A percentile compares a stretch with the other conserved stretches of the same genome.
Conservation (phyloP, 768 basidiomycete genomes). For the Brasilioporus rufonigricans region DNA sequence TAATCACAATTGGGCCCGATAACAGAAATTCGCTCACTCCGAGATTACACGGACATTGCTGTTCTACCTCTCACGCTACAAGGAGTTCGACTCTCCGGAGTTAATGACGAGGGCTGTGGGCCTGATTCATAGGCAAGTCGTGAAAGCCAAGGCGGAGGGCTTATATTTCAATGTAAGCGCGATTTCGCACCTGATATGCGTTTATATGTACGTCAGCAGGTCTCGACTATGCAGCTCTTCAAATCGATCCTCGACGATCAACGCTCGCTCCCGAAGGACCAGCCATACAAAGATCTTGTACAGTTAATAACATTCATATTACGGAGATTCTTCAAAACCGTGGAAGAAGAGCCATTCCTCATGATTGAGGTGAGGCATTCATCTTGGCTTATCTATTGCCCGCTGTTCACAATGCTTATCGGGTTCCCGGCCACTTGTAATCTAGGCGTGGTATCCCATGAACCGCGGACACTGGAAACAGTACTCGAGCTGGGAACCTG, state of each 20-base stretch:
- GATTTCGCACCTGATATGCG: background rate
- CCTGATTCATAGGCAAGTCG: conserved; percentile 86
- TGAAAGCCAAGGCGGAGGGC: conserved; percentile 89
- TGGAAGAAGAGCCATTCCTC: conserved; percentile 81
- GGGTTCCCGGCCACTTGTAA: conserved; percentile 1
- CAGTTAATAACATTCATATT: conserved; percentile 83
- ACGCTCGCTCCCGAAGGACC: conserved; percentile 72
- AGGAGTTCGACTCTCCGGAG: conserved; percentile 71
- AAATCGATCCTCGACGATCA: conserved; percentile 81
- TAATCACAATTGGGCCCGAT: conserved; percentile 18
- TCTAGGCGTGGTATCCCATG: conserved; percentile 85
- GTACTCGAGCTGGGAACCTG: conserved; percentile 74
- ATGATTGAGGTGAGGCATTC: conserved; percentile 73
- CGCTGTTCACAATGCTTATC: conserved; percentile 21
- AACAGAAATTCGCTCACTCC: conserved; percentile 85
- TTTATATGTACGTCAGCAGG: conserved; percentile 48
- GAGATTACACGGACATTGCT: conserved; percentile 84
- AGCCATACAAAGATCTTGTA: conserved; percentile 79
- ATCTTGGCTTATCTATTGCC: conserved; percentile 23
- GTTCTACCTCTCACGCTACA: conserved; percentile 78
- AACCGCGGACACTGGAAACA: conserved; percentile 85
- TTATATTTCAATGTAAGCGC: conserved; percentile 86
- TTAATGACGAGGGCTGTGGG: conserved; percentile 88
- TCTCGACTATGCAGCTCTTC: conserved; percentile 87
- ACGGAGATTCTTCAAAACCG: conserved; percentile 91